Evolutionary conservation across 768 basidiomycete genomes (phyloP).

Genomic region (Trametes elegans): DNA sequence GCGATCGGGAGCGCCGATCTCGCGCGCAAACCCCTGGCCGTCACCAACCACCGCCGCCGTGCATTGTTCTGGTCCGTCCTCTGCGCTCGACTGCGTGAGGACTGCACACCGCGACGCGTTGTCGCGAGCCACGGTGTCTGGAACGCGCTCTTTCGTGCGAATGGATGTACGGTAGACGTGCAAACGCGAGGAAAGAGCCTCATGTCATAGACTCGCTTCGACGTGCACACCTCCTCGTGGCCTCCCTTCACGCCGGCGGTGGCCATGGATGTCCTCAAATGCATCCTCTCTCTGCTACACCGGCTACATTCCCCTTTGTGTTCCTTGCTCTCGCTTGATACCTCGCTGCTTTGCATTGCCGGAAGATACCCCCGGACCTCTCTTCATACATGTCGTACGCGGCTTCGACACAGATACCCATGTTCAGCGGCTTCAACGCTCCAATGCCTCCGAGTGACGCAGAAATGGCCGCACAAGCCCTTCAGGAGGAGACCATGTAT

Average conservation of each 20-base stretch:
- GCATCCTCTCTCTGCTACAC: not conserved
- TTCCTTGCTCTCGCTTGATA: not conserved
- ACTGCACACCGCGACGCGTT: not conserved
- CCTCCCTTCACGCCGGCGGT: constrained; percentile 2
- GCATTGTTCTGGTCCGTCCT: not conserved
- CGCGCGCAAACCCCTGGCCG: not conserved
- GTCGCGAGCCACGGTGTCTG: no score
- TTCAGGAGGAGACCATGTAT: constrained; percentile 66
- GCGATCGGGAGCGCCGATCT: not conserved
- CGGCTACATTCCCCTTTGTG: not conserved
- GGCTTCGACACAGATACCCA: constrained; percentile 27
- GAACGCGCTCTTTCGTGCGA: not conserved
- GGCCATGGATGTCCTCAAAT: no score
- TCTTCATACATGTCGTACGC: constrained; percentile 11
- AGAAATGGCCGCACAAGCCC: constrained; percentile 67
- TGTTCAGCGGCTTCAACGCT: constrained; percentile 64
- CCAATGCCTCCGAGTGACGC: constrained; percentile 64
- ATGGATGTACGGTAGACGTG: not conserved
- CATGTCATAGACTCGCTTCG: not conserved
- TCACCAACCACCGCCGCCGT: not conserved
- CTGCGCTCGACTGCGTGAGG: not conserved
- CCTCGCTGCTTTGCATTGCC: not conserved
- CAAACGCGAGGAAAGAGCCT: not conserved
- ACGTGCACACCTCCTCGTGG: constrained; percentile 6
- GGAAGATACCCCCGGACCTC: not conserved